These are phyloP conservation scores for Phaffomyces thermotolerans DNA, from an alignment of 805 yeast genomes.

Conservation along the genomic window DNA sequence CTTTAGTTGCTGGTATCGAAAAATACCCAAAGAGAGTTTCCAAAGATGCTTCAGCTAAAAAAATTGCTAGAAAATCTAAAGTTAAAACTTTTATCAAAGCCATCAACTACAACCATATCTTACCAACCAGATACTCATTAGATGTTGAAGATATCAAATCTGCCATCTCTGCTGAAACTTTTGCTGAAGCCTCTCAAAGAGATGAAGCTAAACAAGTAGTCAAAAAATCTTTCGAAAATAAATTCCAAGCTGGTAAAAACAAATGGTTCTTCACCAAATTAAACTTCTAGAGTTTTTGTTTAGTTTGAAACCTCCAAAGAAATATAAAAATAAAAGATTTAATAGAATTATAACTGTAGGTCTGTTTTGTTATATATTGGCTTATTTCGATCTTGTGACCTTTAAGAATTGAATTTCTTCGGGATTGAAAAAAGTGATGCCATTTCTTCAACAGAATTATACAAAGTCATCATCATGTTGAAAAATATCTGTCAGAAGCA, in stretches of 20 bases:
- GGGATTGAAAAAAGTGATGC: background rate
- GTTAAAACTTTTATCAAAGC: conserved; percentile 99
- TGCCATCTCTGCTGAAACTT: conserved; percentile 86
- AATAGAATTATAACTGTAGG: background rate
- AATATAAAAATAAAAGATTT: background rate
- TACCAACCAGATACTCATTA: conserved; percentile 99
- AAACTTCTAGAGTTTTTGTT: conserved; percentile 51
- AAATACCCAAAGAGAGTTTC: conserved; percentile 96
- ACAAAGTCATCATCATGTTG: background rate
- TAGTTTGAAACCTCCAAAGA: background rate
- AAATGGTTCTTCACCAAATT: conserved; percentile 99
- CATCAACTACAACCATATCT: conserved; percentile 98
- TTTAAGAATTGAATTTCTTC: background rate
- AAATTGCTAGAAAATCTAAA: conserved; percentile 93
- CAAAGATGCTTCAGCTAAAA: conserved; percentile 92
- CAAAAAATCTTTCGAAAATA: conserved; percentile 98
- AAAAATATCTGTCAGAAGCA: background rate
- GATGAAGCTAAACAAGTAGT: conserved; percentile 98
- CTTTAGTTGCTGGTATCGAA: conserved; percentile 98
- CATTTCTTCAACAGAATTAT: background rate
- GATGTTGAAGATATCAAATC: conserved; percentile 94
- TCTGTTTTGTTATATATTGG: background rate
- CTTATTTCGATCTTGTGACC: no score
- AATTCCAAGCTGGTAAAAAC: conserved; percentile 99
- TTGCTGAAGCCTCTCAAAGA: conserved; percentile 96